phyloP scores from a whole-genome alignment of 2,329 filamentous ascomycete species.

The Colletotrichum melonis region DNA sequence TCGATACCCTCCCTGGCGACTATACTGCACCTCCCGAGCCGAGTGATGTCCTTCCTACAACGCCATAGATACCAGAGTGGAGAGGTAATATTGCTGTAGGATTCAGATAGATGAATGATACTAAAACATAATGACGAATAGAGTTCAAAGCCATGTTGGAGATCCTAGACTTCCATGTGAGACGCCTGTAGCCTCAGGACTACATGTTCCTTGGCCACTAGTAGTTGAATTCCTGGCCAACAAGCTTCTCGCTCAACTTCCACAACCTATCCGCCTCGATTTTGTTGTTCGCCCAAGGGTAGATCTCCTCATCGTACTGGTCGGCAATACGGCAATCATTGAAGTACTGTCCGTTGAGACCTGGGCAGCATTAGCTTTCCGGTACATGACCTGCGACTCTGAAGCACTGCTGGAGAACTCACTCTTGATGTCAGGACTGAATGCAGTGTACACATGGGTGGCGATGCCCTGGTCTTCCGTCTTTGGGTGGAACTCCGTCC shows the following conservation, averaged over 20 bases:
- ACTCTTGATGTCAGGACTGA: slow-evolving; percentile 40
- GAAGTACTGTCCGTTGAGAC: slow-evolving; percentile 43
- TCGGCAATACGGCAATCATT: slow-evolving; percentile 43
- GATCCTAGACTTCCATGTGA: not conserved
- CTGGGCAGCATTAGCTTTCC: not conserved
- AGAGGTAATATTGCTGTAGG: too few species aligned
- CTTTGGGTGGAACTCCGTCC: slow-evolving; percentile 35
- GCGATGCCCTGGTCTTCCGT: slow-evolving; percentile 45
- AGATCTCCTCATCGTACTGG: slow-evolving; percentile 40
- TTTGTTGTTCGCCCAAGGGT: slow-evolving; percentile 41
- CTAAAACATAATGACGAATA: not conserved
- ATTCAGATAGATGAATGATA: not conserved
- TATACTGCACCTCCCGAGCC: slow-evolving; percentile 13
- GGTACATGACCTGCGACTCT: not conserved
- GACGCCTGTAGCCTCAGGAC: too few species aligned
- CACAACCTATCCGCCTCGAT: slow-evolving; percentile 47
- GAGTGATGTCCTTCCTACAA: slow-evolving; percentile 13
- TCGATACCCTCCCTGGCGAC: slow-evolving; percentile 11
- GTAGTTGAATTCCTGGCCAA: slow-evolving; percentile 45
- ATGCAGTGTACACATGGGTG: slow-evolving; percentile 45
- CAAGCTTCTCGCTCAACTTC: slow-evolving; percentile 47
- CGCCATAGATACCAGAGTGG: not conserved
- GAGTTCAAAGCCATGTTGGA: not conserved
- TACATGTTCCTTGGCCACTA: not conserved
- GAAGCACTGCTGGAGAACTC: not conserved